Evolutionary conservation across 1,284 basidiomycete species (phyloP).

Genomic region (Trichosporon sp.): DNA sequence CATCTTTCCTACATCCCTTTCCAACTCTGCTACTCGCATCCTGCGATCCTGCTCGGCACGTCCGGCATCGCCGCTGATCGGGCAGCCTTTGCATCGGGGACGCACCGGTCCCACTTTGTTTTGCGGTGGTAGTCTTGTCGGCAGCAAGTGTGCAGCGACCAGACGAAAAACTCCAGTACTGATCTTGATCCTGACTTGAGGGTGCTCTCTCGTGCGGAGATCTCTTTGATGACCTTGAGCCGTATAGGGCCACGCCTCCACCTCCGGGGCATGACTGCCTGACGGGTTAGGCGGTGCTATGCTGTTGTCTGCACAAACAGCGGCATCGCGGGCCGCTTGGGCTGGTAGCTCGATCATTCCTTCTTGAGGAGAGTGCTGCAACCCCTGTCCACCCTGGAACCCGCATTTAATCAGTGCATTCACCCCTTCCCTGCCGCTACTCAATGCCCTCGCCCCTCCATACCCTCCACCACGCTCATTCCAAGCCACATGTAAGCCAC

Average conservation of each 20-base stretch:
- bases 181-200: background rate
- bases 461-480: background rate
- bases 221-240: background rate
- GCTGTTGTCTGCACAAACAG: too few species aligned
- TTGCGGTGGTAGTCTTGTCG: too few species aligned
- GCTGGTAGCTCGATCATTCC: background rate
- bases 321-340: too few species aligned
- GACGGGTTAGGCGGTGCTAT: too few species aligned
- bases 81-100: background rate
- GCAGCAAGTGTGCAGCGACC: too few species aligned
- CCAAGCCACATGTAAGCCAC: background rate
- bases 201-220: background rate
- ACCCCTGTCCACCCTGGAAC: background rate
- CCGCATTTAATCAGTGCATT: constrained; percentile 1
- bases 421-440: background rate
- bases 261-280: background rate
- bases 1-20: background rate
- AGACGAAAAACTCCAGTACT: too few species aligned
- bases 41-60: background rate
- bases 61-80: background rate
- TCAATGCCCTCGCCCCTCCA: background rate
- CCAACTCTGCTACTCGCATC: background rate
- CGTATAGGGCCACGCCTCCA: background rate
- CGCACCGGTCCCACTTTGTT: background rate
- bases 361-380: background rate